A percentile compares a stretch with the other conserved stretches of the same genome.
These are phyloP conservation scores for Hanseniaspora meyeri DNA, from an alignment of 805 yeast species.

Conservation along the genomic window DNA sequence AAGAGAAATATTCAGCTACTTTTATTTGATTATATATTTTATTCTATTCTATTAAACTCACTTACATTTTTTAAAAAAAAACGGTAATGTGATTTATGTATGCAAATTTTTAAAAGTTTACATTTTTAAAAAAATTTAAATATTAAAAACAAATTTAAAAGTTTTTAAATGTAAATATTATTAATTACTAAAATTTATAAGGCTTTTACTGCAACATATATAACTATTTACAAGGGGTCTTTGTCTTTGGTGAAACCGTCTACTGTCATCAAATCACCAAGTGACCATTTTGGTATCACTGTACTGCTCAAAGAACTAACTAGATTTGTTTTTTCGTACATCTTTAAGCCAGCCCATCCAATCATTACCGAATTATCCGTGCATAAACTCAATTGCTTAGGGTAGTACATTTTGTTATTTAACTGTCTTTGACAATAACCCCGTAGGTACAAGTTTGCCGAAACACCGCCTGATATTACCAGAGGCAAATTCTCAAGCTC, in stretches of 20 bases:
- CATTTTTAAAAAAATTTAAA: neutral
- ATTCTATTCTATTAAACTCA: too few species aligned
- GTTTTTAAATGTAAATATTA: neutral
- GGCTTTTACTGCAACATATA: neutral
- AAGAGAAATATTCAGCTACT: neutral
- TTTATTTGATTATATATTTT: neutral
- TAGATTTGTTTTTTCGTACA: constrained; percentile 39
- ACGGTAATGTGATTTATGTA: too few species aligned
- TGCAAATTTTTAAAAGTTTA: neutral
- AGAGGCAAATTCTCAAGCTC: constrained; percentile 32
- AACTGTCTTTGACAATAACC: constrained; percentile 34
- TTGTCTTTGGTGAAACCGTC: neutral
- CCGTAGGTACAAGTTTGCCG: constrained; percentile 54
- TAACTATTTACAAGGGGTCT: neutral
- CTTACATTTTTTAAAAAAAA: too few species aligned
- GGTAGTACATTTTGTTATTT: constrained; percentile 2
- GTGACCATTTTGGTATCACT: constrained; percentile 80
- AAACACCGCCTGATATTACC: constrained; percentile 92
- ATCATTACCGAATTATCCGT: constrained; percentile 96
- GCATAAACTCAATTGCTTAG: constrained; percentile 42
- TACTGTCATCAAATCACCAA: constrained; percentile 37
- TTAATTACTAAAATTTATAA: too few species aligned
- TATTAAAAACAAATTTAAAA: neutral
- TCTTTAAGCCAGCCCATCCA: constrained; percentile 92
- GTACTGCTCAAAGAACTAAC: constrained; percentile 41